phyloP scores from a whole-genome alignment of 352 stramenopile species.

The Pythium aphanidermatum region DNA sequence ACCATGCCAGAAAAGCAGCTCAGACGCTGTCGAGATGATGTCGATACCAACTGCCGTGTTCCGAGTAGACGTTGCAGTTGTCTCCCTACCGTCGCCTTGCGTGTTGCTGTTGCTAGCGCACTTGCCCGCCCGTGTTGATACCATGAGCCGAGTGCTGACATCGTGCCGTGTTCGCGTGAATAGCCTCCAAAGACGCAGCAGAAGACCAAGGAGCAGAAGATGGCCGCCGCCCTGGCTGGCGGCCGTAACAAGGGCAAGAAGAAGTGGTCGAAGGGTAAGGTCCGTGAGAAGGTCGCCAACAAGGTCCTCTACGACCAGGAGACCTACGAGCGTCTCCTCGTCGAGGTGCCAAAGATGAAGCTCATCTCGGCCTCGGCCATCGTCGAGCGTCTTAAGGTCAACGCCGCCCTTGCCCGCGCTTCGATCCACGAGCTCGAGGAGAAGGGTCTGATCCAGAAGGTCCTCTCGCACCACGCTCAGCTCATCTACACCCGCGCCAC shows the following conservation, averaged over 20 bases:
- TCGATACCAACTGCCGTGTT: no score
- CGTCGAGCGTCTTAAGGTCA: constrained; percentile 99
- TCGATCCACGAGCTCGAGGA: constrained; percentile 93
- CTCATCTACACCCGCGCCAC: constrained; percentile 98
- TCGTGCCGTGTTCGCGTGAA: no score
- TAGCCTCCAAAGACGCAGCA: constrained; percentile 99
- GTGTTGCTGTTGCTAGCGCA: no score
- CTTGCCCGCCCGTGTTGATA: no score
- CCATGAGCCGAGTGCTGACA: no score
- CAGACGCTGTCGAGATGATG: no score
- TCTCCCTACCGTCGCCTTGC: no score
- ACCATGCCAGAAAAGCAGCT: no score
- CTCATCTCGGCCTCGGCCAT: constrained; percentile 98
- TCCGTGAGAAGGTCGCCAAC: constrained; percentile 99
- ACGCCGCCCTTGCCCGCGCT: constrained; percentile 94
- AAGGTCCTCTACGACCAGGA: constrained; percentile 99
- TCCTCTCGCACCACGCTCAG: constrained; percentile 95
- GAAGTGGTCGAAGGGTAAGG: constrained; percentile 99
- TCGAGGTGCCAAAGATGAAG: constrained; percentile 99
- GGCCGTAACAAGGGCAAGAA: constrained; percentile 99
- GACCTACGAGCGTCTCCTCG: constrained; percentile 96
- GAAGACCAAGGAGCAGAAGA: constrained; percentile 99
- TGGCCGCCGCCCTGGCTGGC: constrained; percentile 98
- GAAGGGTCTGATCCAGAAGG: constrained; percentile 94
- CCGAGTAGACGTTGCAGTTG: no score